Evolutionary conservation across 805 yeast species (phyloP).

Genomic region (Groenewaldozyma tartarivorans): DNA sequence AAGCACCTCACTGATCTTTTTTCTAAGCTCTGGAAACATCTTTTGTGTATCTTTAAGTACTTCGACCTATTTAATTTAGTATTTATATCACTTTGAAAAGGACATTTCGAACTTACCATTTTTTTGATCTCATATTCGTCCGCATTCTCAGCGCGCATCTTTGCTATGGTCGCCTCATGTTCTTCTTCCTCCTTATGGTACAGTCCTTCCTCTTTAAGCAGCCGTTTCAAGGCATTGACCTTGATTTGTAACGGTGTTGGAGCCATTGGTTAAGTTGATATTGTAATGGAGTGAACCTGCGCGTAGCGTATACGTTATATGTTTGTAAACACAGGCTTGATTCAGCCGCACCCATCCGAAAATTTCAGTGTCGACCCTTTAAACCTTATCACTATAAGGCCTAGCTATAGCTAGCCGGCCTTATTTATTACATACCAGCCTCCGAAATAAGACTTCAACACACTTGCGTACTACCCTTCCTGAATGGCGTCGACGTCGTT

Average conservation of each 20-base stretch:
- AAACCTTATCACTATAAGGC: too few relatives aligned
- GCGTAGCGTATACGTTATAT: too few relatives aligned
- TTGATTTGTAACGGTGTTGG: conserved; percentile 68
- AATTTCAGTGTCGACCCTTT: too few relatives aligned
- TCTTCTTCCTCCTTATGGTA: conserved; percentile 53
- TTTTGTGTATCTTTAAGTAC: conserved; percentile 46
- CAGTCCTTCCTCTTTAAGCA: conserved; percentile 55
- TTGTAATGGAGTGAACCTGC: too few relatives aligned
- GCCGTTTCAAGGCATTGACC: conserved; percentile 55
- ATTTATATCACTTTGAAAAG: background rate
- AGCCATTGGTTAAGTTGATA: conserved; percentile 24
- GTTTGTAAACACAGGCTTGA: too few relatives aligned
- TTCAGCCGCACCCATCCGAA: too few relatives aligned
- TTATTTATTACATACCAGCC: too few relatives aligned
- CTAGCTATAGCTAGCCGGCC: too few relatives aligned
- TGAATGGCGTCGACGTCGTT: conserved; percentile 15
- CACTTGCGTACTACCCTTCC: too few relatives aligned
- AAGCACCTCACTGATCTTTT: conserved; percentile 33
- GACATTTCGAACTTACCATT: conserved; percentile 26
- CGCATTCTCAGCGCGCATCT: conserved; percentile 36
- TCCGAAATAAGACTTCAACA: too few relatives aligned
- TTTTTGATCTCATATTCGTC: conserved; percentile 61
- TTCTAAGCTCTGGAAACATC: conserved; percentile 40
- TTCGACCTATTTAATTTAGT: conserved; percentile 24
- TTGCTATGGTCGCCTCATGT: conserved; percentile 40